A percentile compares a stretch with the other conserved stretches of the same genome.
phyloP scores from a whole-genome alignment of 192 early-diverging fungal genomes.

The Gamsiella multidivaricata region DNA sequence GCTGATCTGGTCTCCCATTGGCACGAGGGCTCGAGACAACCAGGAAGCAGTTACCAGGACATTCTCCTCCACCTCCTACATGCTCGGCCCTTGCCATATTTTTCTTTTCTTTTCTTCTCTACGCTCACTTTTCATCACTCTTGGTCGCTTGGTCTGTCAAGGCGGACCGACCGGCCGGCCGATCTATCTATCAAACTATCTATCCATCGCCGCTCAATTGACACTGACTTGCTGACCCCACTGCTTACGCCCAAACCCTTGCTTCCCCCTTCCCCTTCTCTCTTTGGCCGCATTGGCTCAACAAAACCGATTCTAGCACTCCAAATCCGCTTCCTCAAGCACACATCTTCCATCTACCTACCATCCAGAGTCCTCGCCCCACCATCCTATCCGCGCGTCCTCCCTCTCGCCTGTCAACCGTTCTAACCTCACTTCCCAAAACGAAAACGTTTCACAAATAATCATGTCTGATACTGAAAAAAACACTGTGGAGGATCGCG shows the following conservation, averaged over 20 bases:
- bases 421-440: conserved; percentile 6
- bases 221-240: conserved; percentile 28
- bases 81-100: too few relatives aligned
- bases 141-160: not conserved
- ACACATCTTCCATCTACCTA: conserved; percentile 10
- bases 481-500: conserved; percentile 46
- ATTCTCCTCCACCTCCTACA: too few relatives aligned
- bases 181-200: not conserved
- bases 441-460: not conserved
- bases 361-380: not conserved
- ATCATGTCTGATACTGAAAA: conserved; percentile 52
- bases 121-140: not conserved
- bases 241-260: conserved; percentile 41
- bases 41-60: too few relatives aligned
- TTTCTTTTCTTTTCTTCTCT: too few relatives aligned
- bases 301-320: conserved; percentile 6
- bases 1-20: too few relatives aligned
- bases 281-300: not conserved
- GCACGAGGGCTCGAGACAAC: too few relatives aligned
- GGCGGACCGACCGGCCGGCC: not conserved
- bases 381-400: not conserved
- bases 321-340: conserved; percentile 28
- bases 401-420: not conserved
- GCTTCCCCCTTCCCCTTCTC: conserved; percentile 7
- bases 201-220: conserved; percentile 10